Evolutionary conservation across 176 grass and related monocot species (phyloP), one percentile per base, ranked within the genome.

Genomic region (Ensete glaucum): DNA sequence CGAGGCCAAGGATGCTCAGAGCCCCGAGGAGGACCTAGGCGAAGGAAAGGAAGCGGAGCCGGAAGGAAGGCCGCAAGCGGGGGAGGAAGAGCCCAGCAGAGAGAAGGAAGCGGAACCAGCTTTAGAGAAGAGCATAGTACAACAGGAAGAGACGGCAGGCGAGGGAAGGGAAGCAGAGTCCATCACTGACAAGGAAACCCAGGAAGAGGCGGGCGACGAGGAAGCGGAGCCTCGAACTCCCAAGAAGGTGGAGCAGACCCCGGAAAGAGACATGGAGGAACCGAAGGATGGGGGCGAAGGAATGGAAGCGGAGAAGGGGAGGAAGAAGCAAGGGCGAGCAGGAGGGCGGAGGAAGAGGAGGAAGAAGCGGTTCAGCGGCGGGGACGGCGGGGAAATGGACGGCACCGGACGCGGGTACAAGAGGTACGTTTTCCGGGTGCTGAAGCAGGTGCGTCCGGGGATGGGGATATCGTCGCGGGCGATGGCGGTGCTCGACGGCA

Each of bases 371-470:
- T 29, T 9, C 1, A 58, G 81, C 20, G 2, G 76, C 8, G 52
- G 10, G 0, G 83, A 77, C 0, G 83, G 82, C 20, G 65, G 43
- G 15, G 81, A 71, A 52, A 74, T 71, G 77, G 89, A 83, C 17
- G 82, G 87, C 2, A 6, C 80, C 1, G 83, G 43, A 1, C 16
- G 87, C 9, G 88, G 90, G 54, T 92, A 88, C 89, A 96, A 87
- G 89, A 75, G 74, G 51, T 96, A 90, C 71, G 83, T 97, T 83
- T 97, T 85, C 81, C 78, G 81, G 6, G 90, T 97, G 83, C 77
- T 97, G 81, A 97, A 90, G 87, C 93, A 97, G 81, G 90, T 97
- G 79, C 93, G 90, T 79, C 90, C 90, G 12, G 88, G 78, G 17
- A 21, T 92, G 74, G 87, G 83, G 16, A 53, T 82, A 76, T 92